Percentiles rank a stretch among this genome's conserved stretches.
Evolutionary conservation across 2,329 filamentous ascomycete genomes (phyloP).

Genomic region (Anthostomella pinea): DNA sequence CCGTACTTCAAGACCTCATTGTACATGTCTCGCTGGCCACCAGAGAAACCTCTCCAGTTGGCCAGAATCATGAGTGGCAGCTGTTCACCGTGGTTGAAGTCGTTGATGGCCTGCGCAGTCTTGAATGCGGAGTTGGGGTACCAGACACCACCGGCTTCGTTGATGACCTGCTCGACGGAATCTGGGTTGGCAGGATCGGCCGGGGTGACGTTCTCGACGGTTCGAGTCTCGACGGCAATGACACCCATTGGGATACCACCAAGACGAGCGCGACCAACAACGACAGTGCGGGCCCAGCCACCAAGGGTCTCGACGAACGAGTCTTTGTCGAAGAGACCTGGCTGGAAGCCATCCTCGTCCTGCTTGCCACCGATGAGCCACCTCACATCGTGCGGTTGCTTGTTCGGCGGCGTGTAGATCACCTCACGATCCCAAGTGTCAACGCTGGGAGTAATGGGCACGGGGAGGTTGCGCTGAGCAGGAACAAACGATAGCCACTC

Average conservation of each 20-base stretch:
- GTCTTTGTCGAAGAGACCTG: conserved; percentile 92
- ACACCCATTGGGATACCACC: conserved; percentile 98
- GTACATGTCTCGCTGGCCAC: conserved; percentile 99
- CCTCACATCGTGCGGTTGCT: conserved; percentile 86
- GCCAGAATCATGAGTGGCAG: conserved; percentile 97
- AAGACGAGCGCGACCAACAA: conserved; percentile 92
- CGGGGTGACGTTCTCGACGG: conserved; percentile 93
- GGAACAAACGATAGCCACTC: conserved; percentile 98
- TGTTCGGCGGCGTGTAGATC: conserved; percentile 75
- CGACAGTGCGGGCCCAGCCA: conserved; percentile 95
- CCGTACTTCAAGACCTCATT: conserved; percentile 99
- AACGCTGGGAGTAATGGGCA: conserved; percentile 83
- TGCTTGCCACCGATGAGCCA: conserved; percentile 90
- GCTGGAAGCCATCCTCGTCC: conserved; percentile 79
- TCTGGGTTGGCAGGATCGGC: conserved; percentile 97
- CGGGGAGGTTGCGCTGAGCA: conserved; percentile 87
- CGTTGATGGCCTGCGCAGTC: conserved; percentile 96
- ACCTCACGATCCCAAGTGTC: conserved; percentile 94
- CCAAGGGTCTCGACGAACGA: conserved; percentile 96
- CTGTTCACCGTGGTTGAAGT: conserved; percentile 99
- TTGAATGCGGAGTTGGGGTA: conserved; percentile 99
- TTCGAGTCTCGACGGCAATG: conserved; percentile 92
- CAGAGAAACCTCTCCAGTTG: conserved; percentile 99
- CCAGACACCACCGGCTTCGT: conserved; percentile 98
- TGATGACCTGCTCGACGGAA: conserved; percentile 91